Evolutionary conservation across 345 rosid species (phyloP).

Genomic region (Moricandia moricandioides): DNA sequence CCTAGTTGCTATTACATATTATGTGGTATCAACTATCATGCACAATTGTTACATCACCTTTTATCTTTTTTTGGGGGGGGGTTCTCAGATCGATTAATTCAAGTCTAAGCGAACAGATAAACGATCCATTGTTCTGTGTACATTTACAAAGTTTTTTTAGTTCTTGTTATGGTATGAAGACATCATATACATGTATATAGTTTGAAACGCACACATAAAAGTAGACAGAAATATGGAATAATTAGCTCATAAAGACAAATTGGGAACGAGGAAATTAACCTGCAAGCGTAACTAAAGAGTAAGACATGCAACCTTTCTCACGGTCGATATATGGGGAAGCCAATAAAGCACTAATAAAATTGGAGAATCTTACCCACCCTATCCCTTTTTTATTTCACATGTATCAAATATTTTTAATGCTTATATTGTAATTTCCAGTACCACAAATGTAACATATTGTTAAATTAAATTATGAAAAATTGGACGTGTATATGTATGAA

Average conservation of each 20-base stretch:
- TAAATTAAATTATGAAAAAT: not conserved
- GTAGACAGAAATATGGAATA: not conserved
- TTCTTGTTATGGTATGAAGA: not conserved
- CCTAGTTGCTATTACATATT: too few species aligned
- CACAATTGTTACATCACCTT: not conserved
- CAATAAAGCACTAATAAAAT: constrained; percentile 9
- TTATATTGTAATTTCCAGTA: not conserved
- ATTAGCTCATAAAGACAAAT: not conserved
- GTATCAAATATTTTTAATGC: not conserved
- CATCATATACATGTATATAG: not conserved
- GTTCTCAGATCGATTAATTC: not conserved
- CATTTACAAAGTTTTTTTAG: not conserved
- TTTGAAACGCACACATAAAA: not conserved
- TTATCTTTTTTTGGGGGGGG: too few species aligned
- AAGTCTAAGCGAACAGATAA: not conserved
- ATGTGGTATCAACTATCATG: constrained; percentile 14
- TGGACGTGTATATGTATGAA: not conserved
- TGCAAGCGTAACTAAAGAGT: constrained; percentile 17
- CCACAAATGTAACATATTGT: not conserved
- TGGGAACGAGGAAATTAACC: constrained; percentile 18
- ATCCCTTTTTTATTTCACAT: constrained; percentile 10
- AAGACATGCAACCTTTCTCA: constrained; percentile 31
- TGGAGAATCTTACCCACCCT: constrained; percentile 7
- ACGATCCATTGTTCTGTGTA: not conserved
- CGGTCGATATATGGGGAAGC: constrained; percentile 18